phyloP scores from a whole-genome alignment of 345 rosid species.

The Melaleuca alternifolia region DNA sequence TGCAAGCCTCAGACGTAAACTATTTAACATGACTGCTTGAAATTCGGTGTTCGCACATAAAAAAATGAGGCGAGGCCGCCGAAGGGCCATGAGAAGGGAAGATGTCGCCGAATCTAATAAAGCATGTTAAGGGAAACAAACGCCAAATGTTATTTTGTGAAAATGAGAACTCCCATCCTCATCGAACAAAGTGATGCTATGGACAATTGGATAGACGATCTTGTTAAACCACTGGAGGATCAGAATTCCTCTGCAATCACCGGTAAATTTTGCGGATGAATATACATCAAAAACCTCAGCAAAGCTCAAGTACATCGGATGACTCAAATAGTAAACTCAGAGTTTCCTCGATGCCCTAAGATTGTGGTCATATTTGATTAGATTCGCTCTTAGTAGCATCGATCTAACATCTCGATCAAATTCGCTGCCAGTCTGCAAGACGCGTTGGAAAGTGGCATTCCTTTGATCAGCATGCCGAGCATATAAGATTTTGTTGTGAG shows the following conservation, averaged over 20 bases:
- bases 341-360: constrained; percentile 47
- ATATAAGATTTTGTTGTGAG: constrained; percentile 91
- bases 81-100: background rate
- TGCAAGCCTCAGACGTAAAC: background rate
- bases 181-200: background rate
- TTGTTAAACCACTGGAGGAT: background rate
- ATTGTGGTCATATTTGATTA: constrained; percentile 74
- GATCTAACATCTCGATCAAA: constrained; percentile 84
- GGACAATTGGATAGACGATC: background rate
- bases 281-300: background rate
- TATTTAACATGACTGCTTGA: background rate
- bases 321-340: constrained; percentile 12
- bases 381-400: constrained; percentile 84
- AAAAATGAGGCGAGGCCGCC: background rate
- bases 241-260: background rate
- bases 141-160: background rate
- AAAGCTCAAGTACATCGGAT: background rate
- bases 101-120: background rate
- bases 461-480: constrained; percentile 99
- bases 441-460: constrained; percentile 88
- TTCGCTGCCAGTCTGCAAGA: constrained; percentile 83
- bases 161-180: background rate
- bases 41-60: background rate
- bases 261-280: background rate
- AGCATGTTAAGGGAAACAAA: background rate